A percentile compares a stretch with the other conserved stretches of the same genome.
Evolutionary conservation across 768 basidiomycete genomes (phyloP).

Genomic region (Suillus weaverae): DNA sequence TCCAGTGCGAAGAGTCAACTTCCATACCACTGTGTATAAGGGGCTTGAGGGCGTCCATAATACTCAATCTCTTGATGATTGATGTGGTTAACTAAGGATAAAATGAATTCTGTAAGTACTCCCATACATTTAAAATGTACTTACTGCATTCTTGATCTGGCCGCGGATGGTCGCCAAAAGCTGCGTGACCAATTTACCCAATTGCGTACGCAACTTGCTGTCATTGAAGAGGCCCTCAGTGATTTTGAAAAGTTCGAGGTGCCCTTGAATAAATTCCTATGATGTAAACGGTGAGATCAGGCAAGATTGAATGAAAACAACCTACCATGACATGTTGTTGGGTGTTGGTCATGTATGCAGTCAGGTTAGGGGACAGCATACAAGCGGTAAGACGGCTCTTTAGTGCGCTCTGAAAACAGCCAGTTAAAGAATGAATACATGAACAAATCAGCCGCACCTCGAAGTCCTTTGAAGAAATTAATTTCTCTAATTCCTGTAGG

Average conservation of each 20-base stretch:
- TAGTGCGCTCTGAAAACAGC: neutral
- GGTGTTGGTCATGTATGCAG: slow-evolving; percentile 9
- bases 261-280: slow-evolving; percentile 4
- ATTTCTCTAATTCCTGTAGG: neutral
- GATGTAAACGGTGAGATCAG: no score
- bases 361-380: slow-evolving; percentile 12
- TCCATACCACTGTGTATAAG: no score
- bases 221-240: neutral
- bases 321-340: slow-evolving; percentile 7
- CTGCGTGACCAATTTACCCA: no score
- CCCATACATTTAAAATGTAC: no score
- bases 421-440: neutral
- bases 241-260: slow-evolving; percentile 7
- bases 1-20: no score
- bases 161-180: no score
- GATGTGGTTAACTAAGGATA: no score
- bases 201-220: no score
- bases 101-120: no score
- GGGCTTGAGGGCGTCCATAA: no score
- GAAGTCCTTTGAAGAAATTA: neutral
- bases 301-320: no score
- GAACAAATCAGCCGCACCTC: neutral
- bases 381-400: neutral
- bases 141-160: neutral
- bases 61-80: no score